Evolutionary conservation across 2,329 filamentous ascomycete species (phyloP).

Genomic region (Madurella mycetomatis): DNA sequence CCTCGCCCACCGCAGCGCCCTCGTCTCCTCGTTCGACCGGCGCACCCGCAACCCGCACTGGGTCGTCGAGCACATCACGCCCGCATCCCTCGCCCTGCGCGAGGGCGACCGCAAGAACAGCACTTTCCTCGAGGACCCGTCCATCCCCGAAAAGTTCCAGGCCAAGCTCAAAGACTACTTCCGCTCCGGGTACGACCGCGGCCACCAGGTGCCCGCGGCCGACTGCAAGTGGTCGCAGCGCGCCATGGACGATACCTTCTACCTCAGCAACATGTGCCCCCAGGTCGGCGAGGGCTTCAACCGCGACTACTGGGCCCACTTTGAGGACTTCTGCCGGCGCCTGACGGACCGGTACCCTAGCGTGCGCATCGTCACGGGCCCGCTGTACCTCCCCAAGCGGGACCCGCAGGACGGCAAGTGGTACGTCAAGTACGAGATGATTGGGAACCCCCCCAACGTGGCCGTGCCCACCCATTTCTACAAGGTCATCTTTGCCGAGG

Average conservation of each 20-base stretch:
- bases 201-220: slow-evolving; percentile 94
- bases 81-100: slow-evolving; percentile 68
- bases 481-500: slow-evolving; percentile 97
- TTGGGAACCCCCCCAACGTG: slow-evolving; percentile 87
- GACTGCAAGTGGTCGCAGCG: slow-evolving; percentile 93
- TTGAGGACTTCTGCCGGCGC: slow-evolving; percentile 92
- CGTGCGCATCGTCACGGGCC: slow-evolving; percentile 88
- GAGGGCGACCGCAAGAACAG: slow-evolving; percentile 82
- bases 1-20: slow-evolving; percentile 67
- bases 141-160: slow-evolving; percentile 80
- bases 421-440: slow-evolving; percentile 93
- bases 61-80: slow-evolving; percentile 95
- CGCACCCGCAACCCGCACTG: slow-evolving; percentile 87
- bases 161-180: slow-evolving; percentile 91
- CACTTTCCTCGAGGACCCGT: slow-evolving; percentile 73
- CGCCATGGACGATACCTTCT: slow-evolving; percentile 94
- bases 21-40: slow-evolving; percentile 87
- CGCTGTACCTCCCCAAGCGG: slow-evolving; percentile 82
- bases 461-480: slow-evolving; percentile 98
- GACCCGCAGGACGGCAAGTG: slow-evolving; percentile 85
- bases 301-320: slow-evolving; percentile 97
- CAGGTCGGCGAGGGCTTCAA: slow-evolving; percentile 99
- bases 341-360: slow-evolving; percentile 76
- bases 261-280: slow-evolving; percentile 93
- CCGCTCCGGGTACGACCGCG: slow-evolving; percentile 89